Evolutionary conservation across 352 stramenopile species (phyloP), one percentile per base, ranked within the genome.

Genomic region (Pythium vanterpoolii): DNA sequence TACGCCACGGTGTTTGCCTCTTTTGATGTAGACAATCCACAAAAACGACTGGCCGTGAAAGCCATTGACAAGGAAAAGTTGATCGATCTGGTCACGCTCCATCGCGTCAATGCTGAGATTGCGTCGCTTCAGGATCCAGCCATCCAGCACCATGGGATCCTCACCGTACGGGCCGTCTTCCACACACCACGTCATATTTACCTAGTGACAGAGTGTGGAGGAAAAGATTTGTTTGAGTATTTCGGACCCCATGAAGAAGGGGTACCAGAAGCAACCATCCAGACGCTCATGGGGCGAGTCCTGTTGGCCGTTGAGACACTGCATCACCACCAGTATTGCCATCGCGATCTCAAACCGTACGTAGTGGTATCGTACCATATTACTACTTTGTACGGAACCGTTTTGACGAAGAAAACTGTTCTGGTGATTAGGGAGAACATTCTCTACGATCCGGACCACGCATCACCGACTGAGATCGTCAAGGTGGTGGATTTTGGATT

Each of bases 31-130:
- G 62, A 72, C 10, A 42, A 66, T 0, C 21, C 67, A 3, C 43
- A 69, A 2, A 43, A 60, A 9, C 51, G 8, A 1, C 71, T 91
- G 26, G 88, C 88, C 1, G 64, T 96, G 43, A 96, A 96, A 60
- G 77, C 84, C 26, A 91, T 96, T 24, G 72, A 91, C 64, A 96
- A 96, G 62, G 73, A 83, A 23, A 93, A 89, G 46, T 75, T 96
- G 14, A 54, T 75, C 10, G 77, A 91, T 54, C 68, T 94, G 5
- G 72, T 87, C 14, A 81, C 81, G 27, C 66, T 95, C 18, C 62
- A 89, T 38, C 84, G 88, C 33, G 66, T 96, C 64, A 87, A 86
- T 57, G 80, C 75, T 4, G 89, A 97, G 70, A 87, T 96, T 44
- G 47, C 73, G n/a, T 79, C 88, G 21, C 60, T 96, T 8, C 70